Conservation (phyloP, 2,329 filamentous ascomycete genomes). For the Dactylellina sp. region DNA sequence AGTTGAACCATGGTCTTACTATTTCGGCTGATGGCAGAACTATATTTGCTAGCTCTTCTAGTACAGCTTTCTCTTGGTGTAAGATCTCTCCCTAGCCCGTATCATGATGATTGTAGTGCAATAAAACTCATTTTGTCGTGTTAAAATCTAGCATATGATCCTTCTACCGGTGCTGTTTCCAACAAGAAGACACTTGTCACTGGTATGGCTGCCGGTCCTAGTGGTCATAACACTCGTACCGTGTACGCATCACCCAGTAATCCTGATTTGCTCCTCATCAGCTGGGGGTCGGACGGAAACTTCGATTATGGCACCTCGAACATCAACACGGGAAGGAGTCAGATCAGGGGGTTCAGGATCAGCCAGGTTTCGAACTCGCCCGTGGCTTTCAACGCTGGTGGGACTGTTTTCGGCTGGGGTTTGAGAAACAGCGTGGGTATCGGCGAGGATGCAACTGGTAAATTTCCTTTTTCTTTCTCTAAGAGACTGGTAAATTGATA, state of each 20-base stretch:
- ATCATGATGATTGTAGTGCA: too few species aligned
- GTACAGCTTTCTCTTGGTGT: conserved; percentile 23
- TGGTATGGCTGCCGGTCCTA: conserved; percentile 69
- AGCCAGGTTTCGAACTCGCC: conserved; percentile 65
- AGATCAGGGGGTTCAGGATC: conserved; percentile 74
- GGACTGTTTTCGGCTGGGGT: conserved; percentile 73
- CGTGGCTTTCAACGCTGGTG: conserved; percentile 68
- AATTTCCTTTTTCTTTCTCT: not conserved
- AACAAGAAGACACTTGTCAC: conserved; percentile 70
- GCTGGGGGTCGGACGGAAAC: conserved; percentile 74
- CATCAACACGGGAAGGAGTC: conserved; percentile 71
- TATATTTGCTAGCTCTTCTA: conserved; percentile 64
- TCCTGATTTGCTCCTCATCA: conserved; percentile 73
- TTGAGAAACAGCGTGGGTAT: conserved; percentile 79
- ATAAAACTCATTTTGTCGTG: conserved; percentile 44
- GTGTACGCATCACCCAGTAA: conserved; percentile 71
- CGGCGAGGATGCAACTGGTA: conserved; percentile 68
- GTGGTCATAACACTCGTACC: conserved; percentile 75
- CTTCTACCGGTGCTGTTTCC: conserved; percentile 67
- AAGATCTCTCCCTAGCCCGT: not conserved
- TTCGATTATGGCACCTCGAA: conserved; percentile 70
- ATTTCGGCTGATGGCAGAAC: conserved; percentile 69
- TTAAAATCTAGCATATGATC: conserved; percentile 75
- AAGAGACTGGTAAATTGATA: conserved; percentile 52
- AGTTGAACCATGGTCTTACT: conserved; percentile 71